Evolutionary conservation across 192 early-diverging fungal genomes (phyloP), one percentile per base, ranked within the genome.

Genomic region (Coemansia biformis): DNA sequence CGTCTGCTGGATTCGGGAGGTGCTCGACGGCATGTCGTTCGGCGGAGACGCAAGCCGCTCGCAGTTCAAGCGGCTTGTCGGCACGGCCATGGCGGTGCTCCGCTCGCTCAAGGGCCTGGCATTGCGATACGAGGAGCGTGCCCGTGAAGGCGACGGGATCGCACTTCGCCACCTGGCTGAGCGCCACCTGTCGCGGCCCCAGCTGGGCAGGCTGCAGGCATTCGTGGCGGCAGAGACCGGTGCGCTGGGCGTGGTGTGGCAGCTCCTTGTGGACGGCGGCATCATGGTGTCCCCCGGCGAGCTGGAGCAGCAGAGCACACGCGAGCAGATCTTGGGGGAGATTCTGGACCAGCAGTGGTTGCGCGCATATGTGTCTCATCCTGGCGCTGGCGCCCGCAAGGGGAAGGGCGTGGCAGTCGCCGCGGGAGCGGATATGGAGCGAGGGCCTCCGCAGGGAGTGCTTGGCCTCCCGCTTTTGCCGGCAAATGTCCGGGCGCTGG

Each of bases 241-340:
- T 14, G 49, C 40, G 0, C 21, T 73, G 16, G 32, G 63, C n/a
- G 55, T 56, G 1, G 54, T 58, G 38, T 67, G 65, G 71, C 63
- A 63, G 59, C 55, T 75, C 16, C 48, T 75, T 26, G 56, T 22
- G 8, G 71, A 75, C 16, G 64, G 51, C 21, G 59, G 44, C 9
- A 37, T 75, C 23, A 62, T 75, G 71, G 65, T 75, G 19, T 63
- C 64, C n/a, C 71, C 71, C 0, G 65, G 54, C 13, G 71, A 67
- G 46, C 51, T 75, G 35, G 65, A 62, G n/a, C 55, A 58, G 23
- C 38, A 28, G 12, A 4, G 18, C 19, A 40, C 57, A 18, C 48
- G 65, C 0, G 31, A 37, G 41, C 64, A 67, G 38, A 68, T 68
- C 29, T 48, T 75, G 24, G 46, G 30, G n/a, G 59, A 75, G 26